These are phyloP conservation scores for Colletotrichum chlorophyti DNA, from an alignment of 2,329 filamentous ascomycete species.

Conservation along the genomic window DNA sequence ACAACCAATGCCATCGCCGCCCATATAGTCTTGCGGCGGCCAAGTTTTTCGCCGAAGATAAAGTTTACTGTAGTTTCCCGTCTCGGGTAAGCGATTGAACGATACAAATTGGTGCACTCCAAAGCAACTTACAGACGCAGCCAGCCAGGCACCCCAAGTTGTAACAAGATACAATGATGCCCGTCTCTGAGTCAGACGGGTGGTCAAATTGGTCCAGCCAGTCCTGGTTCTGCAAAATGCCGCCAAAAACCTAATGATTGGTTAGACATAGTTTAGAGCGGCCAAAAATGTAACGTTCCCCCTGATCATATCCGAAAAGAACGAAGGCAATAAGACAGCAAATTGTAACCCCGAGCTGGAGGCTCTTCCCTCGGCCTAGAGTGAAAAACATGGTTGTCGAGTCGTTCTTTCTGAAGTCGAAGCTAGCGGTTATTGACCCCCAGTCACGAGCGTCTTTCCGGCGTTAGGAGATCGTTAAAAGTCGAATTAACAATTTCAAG, in stretches of 20 bases:
- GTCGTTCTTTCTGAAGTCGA: too few species aligned
- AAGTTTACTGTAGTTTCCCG: constrained; percentile 28
- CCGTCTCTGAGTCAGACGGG: constrained; percentile 36
- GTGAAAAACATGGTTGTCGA: constrained; percentile 6
- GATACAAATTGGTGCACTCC: too few species aligned
- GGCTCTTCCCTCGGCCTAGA: constrained; percentile 10
- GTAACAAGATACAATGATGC: constrained; percentile 41
- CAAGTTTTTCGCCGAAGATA: constrained; percentile 40
- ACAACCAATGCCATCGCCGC: constrained; percentile 40
- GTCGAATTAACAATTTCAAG: too few species aligned
- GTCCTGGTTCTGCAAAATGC: constrained; percentile 52
- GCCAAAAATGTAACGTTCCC: constrained; percentile 27
- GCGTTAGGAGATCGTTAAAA: too few species aligned
- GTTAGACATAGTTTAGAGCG: background rate
- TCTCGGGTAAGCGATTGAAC: too few species aligned
- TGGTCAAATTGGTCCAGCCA: constrained; percentile 40
- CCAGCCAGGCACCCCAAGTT: constrained; percentile 51
- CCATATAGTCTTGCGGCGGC: constrained; percentile 39
- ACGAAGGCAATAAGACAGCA: constrained; percentile 34
- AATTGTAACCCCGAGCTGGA: constrained; percentile 6
- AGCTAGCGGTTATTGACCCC: too few species aligned
- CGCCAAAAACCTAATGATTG: constrained; percentile 43
- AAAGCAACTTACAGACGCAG: constrained; percentile 34
- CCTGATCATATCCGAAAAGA: constrained; percentile 54
- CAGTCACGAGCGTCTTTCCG: too few species aligned